phyloP scores from a whole-genome alignment of 2,329 filamentous ascomycete species.

The Pseudogymnoascus sp. region DNA sequence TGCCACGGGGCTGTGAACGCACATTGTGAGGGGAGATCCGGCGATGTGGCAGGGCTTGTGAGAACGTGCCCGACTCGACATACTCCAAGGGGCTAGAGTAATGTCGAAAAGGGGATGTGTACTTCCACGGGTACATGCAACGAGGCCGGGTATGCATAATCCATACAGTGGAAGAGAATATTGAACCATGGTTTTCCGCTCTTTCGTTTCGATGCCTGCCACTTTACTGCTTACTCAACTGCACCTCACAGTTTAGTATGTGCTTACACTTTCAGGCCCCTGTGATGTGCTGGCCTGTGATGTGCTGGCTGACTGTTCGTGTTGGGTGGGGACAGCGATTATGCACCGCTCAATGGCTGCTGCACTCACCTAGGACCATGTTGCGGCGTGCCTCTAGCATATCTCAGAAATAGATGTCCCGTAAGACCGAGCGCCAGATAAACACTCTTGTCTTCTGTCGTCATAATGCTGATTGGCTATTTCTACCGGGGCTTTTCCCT shows the following conservation, averaged over 20 bases:
- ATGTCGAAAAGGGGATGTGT: not conserved
- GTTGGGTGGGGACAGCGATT: not conserved
- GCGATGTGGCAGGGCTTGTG: not conserved
- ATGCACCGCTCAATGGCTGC: not conserved
- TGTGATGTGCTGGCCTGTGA: not conserved
- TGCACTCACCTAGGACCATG: not conserved
- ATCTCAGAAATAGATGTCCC: not conserved
- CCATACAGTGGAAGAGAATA: not conserved
- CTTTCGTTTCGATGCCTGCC: not conserved
- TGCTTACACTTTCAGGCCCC: not conserved
- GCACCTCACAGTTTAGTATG: conserved; percentile 4
- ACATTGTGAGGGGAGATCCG: not conserved
- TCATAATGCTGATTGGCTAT: not conserved
- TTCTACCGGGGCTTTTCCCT: not conserved
- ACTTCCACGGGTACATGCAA: not conserved
- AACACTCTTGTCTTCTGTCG: not conserved
- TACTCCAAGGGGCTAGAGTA: not conserved
- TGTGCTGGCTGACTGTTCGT: conserved; percentile 5
- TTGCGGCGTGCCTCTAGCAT: not conserved
- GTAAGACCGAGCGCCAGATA: not conserved
- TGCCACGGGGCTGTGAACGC: not conserved
- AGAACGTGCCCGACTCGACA: not conserved
- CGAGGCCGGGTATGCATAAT: not conserved
- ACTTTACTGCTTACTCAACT: not conserved
- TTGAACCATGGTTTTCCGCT: not conserved